Evolutionary conservation across 495 filamentous ascomycete species (phyloP), one percentile per base, ranked within the genome.

Genomic region (Glonium stellatum): DNA sequence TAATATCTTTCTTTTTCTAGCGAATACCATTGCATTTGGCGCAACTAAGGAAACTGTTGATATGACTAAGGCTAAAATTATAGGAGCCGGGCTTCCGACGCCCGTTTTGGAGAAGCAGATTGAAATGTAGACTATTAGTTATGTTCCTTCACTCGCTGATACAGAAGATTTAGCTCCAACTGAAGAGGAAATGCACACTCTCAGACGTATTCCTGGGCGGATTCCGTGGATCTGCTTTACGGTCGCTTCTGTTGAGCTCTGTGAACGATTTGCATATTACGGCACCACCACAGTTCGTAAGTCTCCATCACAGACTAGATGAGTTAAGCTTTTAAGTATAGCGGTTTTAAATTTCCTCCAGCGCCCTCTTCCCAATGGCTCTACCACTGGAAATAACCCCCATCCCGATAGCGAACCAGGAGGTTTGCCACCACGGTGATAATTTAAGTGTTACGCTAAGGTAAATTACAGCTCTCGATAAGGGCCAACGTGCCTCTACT

Each of bases 211-310:
- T 1, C 75, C 86, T 13, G 87, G 81, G 44, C 76, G 75, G 37
- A 78, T 92, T 31, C 86, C 84, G 19, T 84, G 76, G 76, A 79
- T 73, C 13, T 78, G 79, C 8, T 91, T 82, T 66, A 85, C 84
- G 22, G 79, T 92, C 55, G 87, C 84, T 21, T 84, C 89, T 63
- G 80, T 89, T 51, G 88, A 92, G 72, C 70, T 89, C 58, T 87
- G 82, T 73, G 88, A 92, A 76, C 84, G 87, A 37, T 88, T 89
- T 74, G 86, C 84, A 9, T 90, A 87, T 76, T 90, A 90, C 69
- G 88, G 87, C 55, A 87, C 85, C 13, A 87, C 81, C 21, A 83
- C 82, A 41, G 84, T 90, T 50, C 87, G 83, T 86, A 58, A 11
- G 59, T n/a, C n/a, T 61, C 25, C n/a, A 57, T 6, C 25, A 6